A percentile compares a stretch with the other conserved stretches of the same genome.
Evolutionary conservation across 129 eudicot species (phyloP).

Genomic region (Kitagawia praeruptora): DNA sequence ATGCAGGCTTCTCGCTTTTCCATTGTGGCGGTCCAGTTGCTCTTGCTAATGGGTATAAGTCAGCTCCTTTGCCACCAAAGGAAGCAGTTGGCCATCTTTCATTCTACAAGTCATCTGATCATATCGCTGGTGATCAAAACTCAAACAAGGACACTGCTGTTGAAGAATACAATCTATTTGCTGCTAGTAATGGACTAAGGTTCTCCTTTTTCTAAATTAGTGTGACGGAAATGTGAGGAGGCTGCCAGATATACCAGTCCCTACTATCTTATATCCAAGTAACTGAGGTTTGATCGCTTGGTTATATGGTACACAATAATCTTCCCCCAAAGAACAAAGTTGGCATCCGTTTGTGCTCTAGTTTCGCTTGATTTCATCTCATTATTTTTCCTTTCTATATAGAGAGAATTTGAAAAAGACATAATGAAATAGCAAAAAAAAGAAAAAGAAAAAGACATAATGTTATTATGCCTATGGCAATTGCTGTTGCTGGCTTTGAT

Average conservation of each 20-base stretch:
- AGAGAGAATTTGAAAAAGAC: slow-evolving; percentile 29
- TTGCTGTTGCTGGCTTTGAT: neutral
- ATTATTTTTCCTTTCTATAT: slow-evolving; percentile 20
- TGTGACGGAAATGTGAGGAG: slow-evolving; percentile 15
- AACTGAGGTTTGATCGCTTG: slow-evolving; percentile 28
- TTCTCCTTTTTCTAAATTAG: slow-evolving; percentile 54
- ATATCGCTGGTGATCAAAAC: slow-evolving; percentile 27
- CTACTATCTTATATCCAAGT: slow-evolving; percentile 9
- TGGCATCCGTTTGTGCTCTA: slow-evolving; percentile 19
- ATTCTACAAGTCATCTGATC: slow-evolving; percentile 19
- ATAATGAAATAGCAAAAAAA: too few species aligned
- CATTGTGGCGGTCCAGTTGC: slow-evolving; percentile 72
- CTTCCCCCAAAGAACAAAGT: slow-evolving; percentile 29
- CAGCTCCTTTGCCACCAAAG: slow-evolving; percentile 20
- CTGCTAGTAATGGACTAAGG: slow-evolving; percentile 59
- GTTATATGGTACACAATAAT: slow-evolving; percentile 43
- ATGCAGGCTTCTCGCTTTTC: slow-evolving; percentile 10
- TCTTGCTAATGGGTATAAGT: slow-evolving; percentile 43
- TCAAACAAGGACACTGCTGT: slow-evolving; percentile 42
- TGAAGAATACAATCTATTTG: slow-evolving; percentile 77
- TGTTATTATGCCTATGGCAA: neutral
- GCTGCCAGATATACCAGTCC: slow-evolving; percentile 20
- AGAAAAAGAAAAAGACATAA: slow-evolving; percentile 13
- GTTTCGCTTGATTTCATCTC: slow-evolving; percentile 18
- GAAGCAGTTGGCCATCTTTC: slow-evolving; percentile 26